Evolutionary conservation across 2,329 filamentous ascomycete genomes (phyloP).

Genomic region (Trichophaea hybrida): DNA sequence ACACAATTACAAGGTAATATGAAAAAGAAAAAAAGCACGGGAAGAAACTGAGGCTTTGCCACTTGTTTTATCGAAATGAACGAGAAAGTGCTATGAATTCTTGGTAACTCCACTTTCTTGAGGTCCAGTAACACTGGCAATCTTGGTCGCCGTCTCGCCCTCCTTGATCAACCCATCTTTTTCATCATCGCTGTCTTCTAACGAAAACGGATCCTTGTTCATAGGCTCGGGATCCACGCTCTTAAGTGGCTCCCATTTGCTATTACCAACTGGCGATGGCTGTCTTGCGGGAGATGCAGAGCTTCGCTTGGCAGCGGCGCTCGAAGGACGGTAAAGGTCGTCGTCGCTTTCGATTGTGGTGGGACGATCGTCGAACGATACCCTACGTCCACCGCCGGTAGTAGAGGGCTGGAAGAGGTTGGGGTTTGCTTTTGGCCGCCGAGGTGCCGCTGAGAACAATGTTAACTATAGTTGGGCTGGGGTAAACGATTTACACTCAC

Average conservation of each 20-base stretch:
- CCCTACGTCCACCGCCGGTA: conserved; percentile 38
- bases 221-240: conserved; percentile 73
- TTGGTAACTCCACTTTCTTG: conserved; percentile 20
- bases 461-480: conserved; percentile 25
- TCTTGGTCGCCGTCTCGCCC: conserved; percentile 41
- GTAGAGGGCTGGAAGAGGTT: conserved; percentile 63
- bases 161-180: conserved; percentile 57
- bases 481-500: conserved; percentile 34
- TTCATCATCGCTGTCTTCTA: conserved; percentile 92
- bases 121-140: conserved; percentile 28
- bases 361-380: conserved; percentile 46
- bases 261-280: conserved; percentile 35
- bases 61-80: too few relatives aligned
- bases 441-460: conserved; percentile 37
- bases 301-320: conserved; percentile 24
- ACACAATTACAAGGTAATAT: too few relatives aligned
- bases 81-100: background rate
- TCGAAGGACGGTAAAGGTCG: conserved; percentile 35
- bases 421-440: conserved; percentile 57
- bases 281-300: conserved; percentile 43
- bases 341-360: conserved; percentile 21
- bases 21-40: too few relatives aligned
- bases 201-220: conserved; percentile 90
- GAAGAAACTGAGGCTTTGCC: background rate
- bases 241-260: conserved; percentile 95